phyloP scores from a whole-genome alignment of 2,329 filamentous ascomycete genomes.

The Cytospora piceae region DNA sequence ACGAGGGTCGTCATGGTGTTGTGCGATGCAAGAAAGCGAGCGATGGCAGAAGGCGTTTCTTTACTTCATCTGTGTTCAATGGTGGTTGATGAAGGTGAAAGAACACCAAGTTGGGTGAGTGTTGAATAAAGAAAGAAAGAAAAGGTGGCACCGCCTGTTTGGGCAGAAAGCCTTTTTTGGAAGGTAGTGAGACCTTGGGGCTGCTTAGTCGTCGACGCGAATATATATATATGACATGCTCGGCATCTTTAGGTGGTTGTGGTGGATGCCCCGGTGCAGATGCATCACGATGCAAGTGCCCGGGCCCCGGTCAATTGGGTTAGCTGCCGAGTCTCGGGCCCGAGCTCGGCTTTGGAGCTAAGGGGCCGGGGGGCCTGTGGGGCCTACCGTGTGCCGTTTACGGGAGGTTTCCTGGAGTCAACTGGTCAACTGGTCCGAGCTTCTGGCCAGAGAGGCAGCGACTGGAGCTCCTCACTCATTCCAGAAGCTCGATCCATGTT shows the following conservation, averaged over 20 bases:
- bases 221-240: not conserved
- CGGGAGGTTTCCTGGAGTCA: too few relatives aligned
- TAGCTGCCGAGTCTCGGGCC: not conserved
- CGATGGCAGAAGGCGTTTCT: not conserved
- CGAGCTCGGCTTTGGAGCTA: not conserved
- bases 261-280: not conserved
- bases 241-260: not conserved
- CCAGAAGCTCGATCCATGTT: not conserved
- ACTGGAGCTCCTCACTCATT: not conserved
- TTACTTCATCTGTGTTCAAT: not conserved
- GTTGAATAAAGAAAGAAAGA: not conserved
- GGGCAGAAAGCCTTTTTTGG: not conserved
- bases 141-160: not conserved
- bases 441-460: not conserved
- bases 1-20: constrained; percentile 76
- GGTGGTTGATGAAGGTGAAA: constrained; percentile 1
- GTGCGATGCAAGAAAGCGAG: not conserved
- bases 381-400: too few relatives aligned
- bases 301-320: not conserved
- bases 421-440: too few relatives aligned
- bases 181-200: not conserved
- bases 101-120: not conserved
- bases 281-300: not conserved
- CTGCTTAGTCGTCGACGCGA: not conserved
- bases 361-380: not conserved